Evolutionary conservation across 2,329 filamentous ascomycete genomes (phyloP), one percentile per base, ranked within the genome.

Genomic region (Microdochium nivale): DNA sequence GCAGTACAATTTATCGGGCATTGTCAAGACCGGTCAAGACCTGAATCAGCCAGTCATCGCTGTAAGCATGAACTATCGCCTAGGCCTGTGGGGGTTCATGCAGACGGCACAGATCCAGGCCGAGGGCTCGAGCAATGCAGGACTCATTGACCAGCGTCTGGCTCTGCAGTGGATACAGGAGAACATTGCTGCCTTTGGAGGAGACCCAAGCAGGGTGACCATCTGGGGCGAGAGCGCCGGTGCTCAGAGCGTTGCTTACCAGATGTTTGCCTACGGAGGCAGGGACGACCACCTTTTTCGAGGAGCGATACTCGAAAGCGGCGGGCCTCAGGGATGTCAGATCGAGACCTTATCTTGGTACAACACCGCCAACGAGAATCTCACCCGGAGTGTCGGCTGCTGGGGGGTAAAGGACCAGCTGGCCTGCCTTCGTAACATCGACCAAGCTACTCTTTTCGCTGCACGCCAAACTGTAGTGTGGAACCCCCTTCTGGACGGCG

Each of bases 1-100:
- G 4, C 75, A 81, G 51, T 87, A 87, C 62, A 86, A 87, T 58
- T 70, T 85, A 33, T 81, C 79, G 23, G 80, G 77, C 48, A 77
- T 86, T 47, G 78, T 87, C 7, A 66, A 74, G 46, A 73, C 77
- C 25, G 73, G 76, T 7, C 73, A 76, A 40, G 65, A 73, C 3
- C 73, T 80, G 23, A 70, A 70, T 40, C 74, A 78, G 56, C 78
- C 77, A 0, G 68, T 83, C 40, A 71, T 83, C 16, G 75, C 69
- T 1, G 75, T 80, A 2, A 74, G 70, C 46, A 68, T 81, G 56
- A 80, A 80, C 58, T 81, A 80, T 54, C 70, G 78, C 13, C 64
- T 79, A 7, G 72, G 69, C 5, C 70, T 74, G 51, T 81, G 74
- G 67, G 78, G 79, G 0, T 82, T 80, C 58, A 58, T 81, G 9